Conservation (phyloP, 208 protist species). For the Crithidia thermophila region DNA sequence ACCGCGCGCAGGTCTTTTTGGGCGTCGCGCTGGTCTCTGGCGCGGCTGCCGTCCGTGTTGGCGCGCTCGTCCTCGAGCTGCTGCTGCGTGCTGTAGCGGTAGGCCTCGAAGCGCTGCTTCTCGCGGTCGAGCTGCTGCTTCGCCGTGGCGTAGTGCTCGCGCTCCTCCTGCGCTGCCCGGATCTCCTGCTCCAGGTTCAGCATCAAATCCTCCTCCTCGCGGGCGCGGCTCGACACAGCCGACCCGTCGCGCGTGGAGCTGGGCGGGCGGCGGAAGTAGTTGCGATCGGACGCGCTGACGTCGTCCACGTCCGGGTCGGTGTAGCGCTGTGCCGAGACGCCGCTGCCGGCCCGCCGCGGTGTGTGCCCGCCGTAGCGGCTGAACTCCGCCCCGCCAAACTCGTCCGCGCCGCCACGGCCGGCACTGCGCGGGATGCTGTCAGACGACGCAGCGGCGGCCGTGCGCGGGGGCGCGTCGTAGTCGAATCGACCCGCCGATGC, state of each 20-base stretch:
- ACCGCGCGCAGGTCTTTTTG: conserved; percentile 66
- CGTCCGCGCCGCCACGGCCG: conserved; percentile 8
- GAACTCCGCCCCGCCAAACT: conserved; percentile 16
- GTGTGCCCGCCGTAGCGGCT: conserved; percentile 23
- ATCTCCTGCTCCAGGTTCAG: conserved; percentile 79
- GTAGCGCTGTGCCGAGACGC: conserved; percentile 24
- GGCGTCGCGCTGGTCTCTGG: conserved; percentile 52
- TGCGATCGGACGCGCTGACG: conserved; percentile 32
- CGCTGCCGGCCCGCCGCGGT: conserved; percentile 18
- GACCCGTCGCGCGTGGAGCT: neutral
- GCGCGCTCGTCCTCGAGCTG: conserved; percentile 73
- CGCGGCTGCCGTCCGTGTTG: conserved; percentile 41
- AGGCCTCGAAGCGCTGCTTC: conserved; percentile 75
- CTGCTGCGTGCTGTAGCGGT: conserved; percentile 53
- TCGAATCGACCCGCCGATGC: neutral
- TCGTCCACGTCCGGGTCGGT: conserved; percentile 39
- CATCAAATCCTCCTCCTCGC: conserved; percentile 74
- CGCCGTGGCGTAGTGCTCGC: conserved; percentile 59
- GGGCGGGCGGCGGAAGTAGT: conserved; percentile 58
- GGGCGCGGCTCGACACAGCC: conserved; percentile 5
- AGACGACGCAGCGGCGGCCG: neutral
- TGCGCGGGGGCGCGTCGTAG: conserved; percentile 7
- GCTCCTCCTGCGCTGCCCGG: conserved; percentile 75
- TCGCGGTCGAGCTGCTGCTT: conserved; percentile 79
- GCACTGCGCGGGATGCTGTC: conserved; percentile 3